Percentiles rank a stretch among this genome's conserved stretches.
These are phyloP conservation scores for Blastosporella zonata DNA, from an alignment of 1,284 basidiomycete genomes.

Conservation along the genomic window DNA sequence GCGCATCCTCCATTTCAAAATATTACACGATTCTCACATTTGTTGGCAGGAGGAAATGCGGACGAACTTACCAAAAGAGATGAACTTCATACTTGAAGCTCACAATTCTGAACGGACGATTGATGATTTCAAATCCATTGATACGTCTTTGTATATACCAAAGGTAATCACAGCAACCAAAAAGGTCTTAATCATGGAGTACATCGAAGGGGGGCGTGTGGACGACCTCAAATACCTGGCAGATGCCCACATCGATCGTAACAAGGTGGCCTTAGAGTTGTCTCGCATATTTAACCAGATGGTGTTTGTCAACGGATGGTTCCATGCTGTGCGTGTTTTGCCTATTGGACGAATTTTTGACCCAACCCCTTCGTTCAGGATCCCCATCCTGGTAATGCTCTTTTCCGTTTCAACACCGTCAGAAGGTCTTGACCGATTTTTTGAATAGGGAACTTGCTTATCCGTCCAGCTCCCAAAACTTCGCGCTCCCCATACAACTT, in stretches of 20 bases:
- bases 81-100: conserved; percentile 93
- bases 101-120: conserved; percentile 74
- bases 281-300: conserved; percentile 89
- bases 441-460: conserved; percentile 80
- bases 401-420: background rate
- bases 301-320: conserved; percentile 96
- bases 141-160: conserved; percentile 89
- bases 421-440: background rate
- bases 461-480: conserved; percentile 63
- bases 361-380: conserved; percentile 42
- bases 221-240: conserved; percentile 89
- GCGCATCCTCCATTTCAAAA: conserved; percentile 11
- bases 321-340: conserved; percentile 64
- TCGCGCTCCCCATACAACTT: conserved; percentile 89
- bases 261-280: conserved; percentile 90
- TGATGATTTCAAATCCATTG: conserved; percentile 71
- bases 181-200: conserved; percentile 94
- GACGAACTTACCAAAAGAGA: conserved; percentile 90
- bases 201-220: conserved; percentile 82
- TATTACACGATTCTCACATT: conserved; percentile 2
- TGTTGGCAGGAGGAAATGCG: conserved; percentile 77
- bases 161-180: conserved; percentile 82
- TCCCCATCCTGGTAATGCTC: conserved; percentile 62
- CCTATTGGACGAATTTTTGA: background rate
- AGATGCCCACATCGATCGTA: conserved; percentile 86